phyloP scores from a whole-genome alignment of 148 eudicot genomes.

The Cornus suecica region DNA sequence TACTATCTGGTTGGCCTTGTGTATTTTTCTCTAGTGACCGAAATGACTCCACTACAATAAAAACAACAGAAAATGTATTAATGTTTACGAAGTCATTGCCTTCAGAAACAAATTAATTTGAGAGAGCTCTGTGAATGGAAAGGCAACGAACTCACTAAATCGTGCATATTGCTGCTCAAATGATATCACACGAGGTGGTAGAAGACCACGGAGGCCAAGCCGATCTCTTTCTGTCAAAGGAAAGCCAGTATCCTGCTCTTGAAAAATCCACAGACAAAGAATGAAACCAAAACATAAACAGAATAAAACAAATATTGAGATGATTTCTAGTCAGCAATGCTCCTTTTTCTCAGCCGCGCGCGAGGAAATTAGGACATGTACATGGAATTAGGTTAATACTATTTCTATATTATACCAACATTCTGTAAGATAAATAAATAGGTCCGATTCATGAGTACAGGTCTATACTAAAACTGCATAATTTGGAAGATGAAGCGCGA shows the following conservation, averaged over 20 bases:
- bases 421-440: not conserved
- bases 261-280: constrained; percentile 4
- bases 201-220: constrained; percentile 96
- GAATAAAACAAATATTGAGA: not conserved
- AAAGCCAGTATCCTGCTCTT: constrained; percentile 83
- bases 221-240: constrained; percentile 96
- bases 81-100: not conserved
- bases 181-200: constrained; percentile 90
- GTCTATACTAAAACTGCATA: not conserved
- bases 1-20: constrained; percentile 54
- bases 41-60: constrained; percentile 73
- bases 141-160: constrained; percentile 60
- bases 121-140: not conserved
- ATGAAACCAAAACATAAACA: not conserved
- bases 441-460: too few species aligned
- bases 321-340: not conserved
- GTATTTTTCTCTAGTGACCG: constrained; percentile 84
- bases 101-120: constrained; percentile 11
- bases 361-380: not conserved
- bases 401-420: not conserved
- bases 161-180: constrained; percentile 94
- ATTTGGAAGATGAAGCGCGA: not conserved
- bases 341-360: not conserved
- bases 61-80: constrained; percentile 16
- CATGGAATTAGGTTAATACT: too few species aligned